A percentile compares a stretch with the other conserved stretches of the same genome.
Evolutionary conservation across 1,284 basidiomycete species (phyloP).

Genomic region (Lentinula novae-zelandiae): DNA sequence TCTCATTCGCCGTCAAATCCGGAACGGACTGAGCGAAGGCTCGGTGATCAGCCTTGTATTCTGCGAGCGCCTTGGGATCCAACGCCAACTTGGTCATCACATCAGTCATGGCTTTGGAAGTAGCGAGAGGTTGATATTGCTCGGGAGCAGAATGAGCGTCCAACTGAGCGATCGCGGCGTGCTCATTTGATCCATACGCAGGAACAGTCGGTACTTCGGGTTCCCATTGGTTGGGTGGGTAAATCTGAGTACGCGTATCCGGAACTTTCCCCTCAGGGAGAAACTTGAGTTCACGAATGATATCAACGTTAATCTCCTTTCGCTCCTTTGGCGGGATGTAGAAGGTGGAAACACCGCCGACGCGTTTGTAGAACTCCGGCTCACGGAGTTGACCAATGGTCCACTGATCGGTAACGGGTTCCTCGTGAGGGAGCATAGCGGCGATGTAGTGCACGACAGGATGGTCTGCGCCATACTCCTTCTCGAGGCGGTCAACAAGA

Average conservation of each 20-base stretch:
- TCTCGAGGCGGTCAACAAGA: slow-evolving; percentile 9
- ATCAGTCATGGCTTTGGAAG: slow-evolving; percentile 8
- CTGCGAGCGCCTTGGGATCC: slow-evolving; percentile 7
- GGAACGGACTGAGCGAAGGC: slow-evolving; percentile 4
- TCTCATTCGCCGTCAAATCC: slow-evolving; percentile 5
- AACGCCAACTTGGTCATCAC: slow-evolving; percentile 9
- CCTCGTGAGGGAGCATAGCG: slow-evolving; percentile 6
- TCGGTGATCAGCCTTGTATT: slow-evolving; percentile 5
- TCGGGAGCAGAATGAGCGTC: slow-evolving; percentile 4
- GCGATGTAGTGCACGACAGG: slow-evolving; percentile 11
- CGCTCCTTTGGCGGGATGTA: slow-evolving; percentile 9
- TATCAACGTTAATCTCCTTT: slow-evolving; percentile 3
- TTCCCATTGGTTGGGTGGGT: slow-evolving; percentile 4
- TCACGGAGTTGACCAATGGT: slow-evolving; percentile 7
- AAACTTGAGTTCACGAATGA: neutral
- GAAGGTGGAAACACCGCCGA: slow-evolving; percentile 9
- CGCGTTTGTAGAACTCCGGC: slow-evolving; percentile 4
- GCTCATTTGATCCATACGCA: neutral
- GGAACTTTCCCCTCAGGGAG: slow-evolving; percentile 2
- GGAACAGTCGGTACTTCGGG: slow-evolving; percentile 1
- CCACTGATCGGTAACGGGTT: slow-evolving; percentile 4
- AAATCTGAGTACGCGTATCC: neutral
- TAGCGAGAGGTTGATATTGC: slow-evolving; percentile 4
- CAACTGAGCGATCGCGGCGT: slow-evolving; percentile 1
- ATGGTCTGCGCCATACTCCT: slow-evolving; percentile 8